These are phyloP conservation scores for Fomitopsis palustris DNA, from an alignment of 1,284 basidiomycete species.

Conservation along the genomic window DNA sequence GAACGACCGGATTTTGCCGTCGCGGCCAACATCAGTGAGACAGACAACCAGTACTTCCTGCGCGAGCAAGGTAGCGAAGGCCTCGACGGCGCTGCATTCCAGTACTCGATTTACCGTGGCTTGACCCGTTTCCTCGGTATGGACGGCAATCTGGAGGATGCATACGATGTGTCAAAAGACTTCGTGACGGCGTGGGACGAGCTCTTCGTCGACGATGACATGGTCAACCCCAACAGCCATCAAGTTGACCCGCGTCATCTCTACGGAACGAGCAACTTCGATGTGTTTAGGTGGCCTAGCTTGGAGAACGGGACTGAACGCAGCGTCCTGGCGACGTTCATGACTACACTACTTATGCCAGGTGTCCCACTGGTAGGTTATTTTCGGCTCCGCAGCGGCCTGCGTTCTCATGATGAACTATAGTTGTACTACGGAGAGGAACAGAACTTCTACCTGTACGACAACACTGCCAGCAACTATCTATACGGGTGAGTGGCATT, in stretches of 20 bases:
- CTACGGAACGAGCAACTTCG: conserved; percentile 89
- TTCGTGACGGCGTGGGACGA: conserved; percentile 87
- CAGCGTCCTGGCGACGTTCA: conserved; percentile 72
- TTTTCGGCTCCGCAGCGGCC: neutral
- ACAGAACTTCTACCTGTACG: conserved; percentile 81
- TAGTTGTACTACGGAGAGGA: conserved; percentile 87
- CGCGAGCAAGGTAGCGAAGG: conserved; percentile 58
- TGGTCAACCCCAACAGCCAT: conserved; percentile 70
- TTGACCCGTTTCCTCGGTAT: conserved; percentile 84
- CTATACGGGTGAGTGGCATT: conserved; percentile 66
- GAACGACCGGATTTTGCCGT: conserved; percentile 62
- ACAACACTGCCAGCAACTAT: conserved; percentile 84
- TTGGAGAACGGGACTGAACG: conserved; percentile 78
- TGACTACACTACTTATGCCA: conserved; percentile 80
- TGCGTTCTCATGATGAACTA: neutral
- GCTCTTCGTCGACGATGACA: conserved; percentile 86
- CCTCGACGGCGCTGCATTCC: conserved; percentile 82
- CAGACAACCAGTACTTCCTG: conserved; percentile 73
- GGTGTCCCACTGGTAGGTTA: conserved; percentile 71
- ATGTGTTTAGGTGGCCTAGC: conserved; percentile 90
- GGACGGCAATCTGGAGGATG: conserved; percentile 89
- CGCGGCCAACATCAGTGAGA: conserved; percentile 62
- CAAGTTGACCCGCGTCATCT: conserved; percentile 80
- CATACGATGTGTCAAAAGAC: conserved; percentile 78
- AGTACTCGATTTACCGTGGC: conserved; percentile 88